Percentiles rank a stretch among this genome's conserved stretches.
These are phyloP conservation scores for Auricularia sp. DNA, from an alignment of 768 basidiomycete genomes.

Conservation along the genomic window DNA sequence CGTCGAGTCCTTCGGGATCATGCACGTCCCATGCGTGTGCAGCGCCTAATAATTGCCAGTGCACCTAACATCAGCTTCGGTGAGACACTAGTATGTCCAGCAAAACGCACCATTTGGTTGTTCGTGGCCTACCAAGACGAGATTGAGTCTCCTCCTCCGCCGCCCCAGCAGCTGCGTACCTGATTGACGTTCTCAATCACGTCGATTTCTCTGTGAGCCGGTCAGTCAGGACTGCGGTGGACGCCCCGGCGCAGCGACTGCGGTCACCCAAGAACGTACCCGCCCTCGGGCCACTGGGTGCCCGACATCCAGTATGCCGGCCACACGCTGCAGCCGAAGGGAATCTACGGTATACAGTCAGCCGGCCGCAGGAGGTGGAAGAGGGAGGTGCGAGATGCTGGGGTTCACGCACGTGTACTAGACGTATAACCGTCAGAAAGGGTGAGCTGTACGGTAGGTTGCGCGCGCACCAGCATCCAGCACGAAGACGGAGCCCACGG, in stretches of 20 bases:
- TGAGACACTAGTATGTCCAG: not conserved
- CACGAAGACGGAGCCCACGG: constrained; percentile 12
- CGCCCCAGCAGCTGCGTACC: not conserved
- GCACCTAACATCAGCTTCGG: not conserved
- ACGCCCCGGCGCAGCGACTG: constrained; percentile 1
- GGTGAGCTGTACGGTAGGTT: not conserved
- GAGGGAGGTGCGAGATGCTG: not conserved
- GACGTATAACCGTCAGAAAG: too few relatives aligned
- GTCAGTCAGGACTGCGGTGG: not conserved
- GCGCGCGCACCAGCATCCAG: constrained; percentile 19
- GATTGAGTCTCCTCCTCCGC: too few relatives aligned
- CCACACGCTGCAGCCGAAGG: constrained; percentile 22
- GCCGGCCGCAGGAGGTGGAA: not conserved
- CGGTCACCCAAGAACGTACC: not conserved
- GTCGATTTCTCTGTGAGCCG: constrained; percentile 46
- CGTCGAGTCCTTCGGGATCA: not conserved
- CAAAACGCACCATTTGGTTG: constrained; percentile 45
- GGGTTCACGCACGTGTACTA: not conserved
- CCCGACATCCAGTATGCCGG: constrained; percentile 7
- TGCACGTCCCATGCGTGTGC: not conserved
- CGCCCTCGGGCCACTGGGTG: constrained; percentile 10
- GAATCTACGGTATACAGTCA: constrained; percentile 3
- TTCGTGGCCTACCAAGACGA: constrained; percentile 22
- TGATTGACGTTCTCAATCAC: constrained; percentile 76
- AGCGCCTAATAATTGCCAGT: not conserved